Base-by-base conservation (phyloP, 2,329 filamentous ascomycete genomes). In the Paraphoma sp. region DNA sequence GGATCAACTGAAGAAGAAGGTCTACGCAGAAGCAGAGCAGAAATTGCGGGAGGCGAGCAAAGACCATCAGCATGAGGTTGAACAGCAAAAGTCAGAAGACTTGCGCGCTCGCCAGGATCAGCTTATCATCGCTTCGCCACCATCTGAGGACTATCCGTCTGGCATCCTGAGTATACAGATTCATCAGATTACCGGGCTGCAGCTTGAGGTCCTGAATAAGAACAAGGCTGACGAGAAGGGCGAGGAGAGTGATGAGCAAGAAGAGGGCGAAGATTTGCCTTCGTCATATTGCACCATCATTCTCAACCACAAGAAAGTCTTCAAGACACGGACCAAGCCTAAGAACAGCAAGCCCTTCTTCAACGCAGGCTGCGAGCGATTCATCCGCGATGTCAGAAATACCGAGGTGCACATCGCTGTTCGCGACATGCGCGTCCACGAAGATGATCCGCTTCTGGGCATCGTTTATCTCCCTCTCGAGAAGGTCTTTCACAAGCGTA, bases 331-430 rank as follows among this genome's bases (percentile, higher is more conserved):
- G 14, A 91, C 89, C 0, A 92, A 93, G 75, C 89, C 90, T 1
- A 91, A 91, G 77, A 92, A 91, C 59, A 83, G 87, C 0, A 91
- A 91, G 65, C 90, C 90, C 0, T 92, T 92, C 74, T 92, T 90
- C 80, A 92, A 92, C 62, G 89, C 90, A 2, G 88, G 88, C 6
- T 90, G 86, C 1, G 90, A 93, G 71, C 84, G 88, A 5, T 91
- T 91, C 60, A 82, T 92, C 40, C 81, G 85, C 11, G 87, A 92
- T 69, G 91, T 89, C 84, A 81, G 80, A 14, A 85, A 82, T 11
- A 84, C 87, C 1, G 89, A 92, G 70, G 80, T 92, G 31, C 87
- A 90, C 61, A 78, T 93, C 30, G 81, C 84, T 1, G 88, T 91
- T 1, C 83, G 88, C 10, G 90, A 92, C 68, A 81, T 85, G 17